Evolutionary conservation across 2,329 filamentous ascomycete genomes (phyloP).

Genomic region (Oidium heveae): DNA sequence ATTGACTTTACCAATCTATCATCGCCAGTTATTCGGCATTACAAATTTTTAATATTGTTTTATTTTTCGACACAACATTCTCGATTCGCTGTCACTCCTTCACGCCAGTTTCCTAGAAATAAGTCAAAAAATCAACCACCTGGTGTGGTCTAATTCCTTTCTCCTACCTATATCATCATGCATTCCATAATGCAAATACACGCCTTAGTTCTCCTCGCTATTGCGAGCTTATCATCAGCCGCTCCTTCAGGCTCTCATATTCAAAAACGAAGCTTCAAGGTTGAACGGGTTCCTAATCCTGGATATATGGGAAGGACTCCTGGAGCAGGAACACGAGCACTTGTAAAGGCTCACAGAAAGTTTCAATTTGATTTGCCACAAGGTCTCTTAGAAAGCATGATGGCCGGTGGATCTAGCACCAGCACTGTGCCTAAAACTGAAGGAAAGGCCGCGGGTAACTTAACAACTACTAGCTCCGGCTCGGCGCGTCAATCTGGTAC

Average conservation of each 20-base stretch:
- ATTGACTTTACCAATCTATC: too few relatives aligned
- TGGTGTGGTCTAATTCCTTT: slow-evolving; percentile 9
- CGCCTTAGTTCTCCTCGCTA: slow-evolving; percentile 20
- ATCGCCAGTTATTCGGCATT: too few relatives aligned
- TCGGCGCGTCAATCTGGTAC: not conserved
- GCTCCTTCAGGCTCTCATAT: slow-evolving; percentile 23
- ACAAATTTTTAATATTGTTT: too few relatives aligned
- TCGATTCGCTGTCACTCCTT: slow-evolving; percentile 3
- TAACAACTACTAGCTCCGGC: not conserved
- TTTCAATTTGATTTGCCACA: slow-evolving; percentile 29
- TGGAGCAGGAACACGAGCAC: slow-evolving; percentile 19
- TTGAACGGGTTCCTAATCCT: slow-evolving; percentile 14
- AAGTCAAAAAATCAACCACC: slow-evolving; percentile 8
- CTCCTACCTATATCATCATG: slow-evolving; percentile 7
- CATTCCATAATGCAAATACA: slow-evolving; percentile 11
- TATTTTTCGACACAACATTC: too few relatives aligned
- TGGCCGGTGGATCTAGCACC: slow-evolving; percentile 2
- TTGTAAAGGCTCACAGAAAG: slow-evolving; percentile 43
- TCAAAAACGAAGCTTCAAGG: slow-evolving; percentile 13
- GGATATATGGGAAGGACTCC: slow-evolving; percentile 18
- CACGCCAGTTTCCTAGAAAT: not conserved
- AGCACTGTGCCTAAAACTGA: slow-evolving; percentile 1
- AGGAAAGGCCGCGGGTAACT: not conserved
- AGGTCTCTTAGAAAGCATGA: slow-evolving; percentile 17
- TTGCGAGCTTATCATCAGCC: slow-evolving; percentile 22